These are phyloP conservation scores for Penicillium sp. DNA, from an alignment of 2,329 filamentous ascomycete species.

Conservation along the genomic window DNA sequence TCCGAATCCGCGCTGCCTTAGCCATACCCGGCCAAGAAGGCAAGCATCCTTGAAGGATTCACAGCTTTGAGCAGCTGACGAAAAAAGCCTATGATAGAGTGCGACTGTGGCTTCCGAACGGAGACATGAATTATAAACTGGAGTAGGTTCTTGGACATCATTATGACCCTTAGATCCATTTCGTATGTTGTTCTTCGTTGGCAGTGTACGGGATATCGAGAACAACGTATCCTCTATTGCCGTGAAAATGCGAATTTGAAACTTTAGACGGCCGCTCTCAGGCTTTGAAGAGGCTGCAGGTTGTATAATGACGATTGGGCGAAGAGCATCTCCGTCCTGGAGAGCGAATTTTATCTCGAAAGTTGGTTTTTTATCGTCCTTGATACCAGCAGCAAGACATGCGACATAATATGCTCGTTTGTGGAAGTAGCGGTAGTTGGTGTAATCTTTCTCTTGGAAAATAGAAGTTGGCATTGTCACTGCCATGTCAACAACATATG, in stretches of 20 bases:
- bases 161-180: conserved; percentile 49
- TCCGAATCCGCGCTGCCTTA: conserved; percentile 82
- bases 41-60: conserved; percentile 81
- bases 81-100: conserved; percentile 75
- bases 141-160: conserved; percentile 63
- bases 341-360: conserved; percentile 68
- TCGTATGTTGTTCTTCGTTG: conserved; percentile 72
- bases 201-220: conserved; percentile 70
- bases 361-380: conserved; percentile 58
- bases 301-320: conserved; percentile 67
- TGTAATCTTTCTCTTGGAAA: conserved; percentile 93
- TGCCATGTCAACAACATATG: conserved; percentile 75
- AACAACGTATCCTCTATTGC: conserved; percentile 74
- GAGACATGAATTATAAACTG: conserved; percentile 88
- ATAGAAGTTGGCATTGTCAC: conserved; percentile 79
- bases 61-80: conserved; percentile 71
- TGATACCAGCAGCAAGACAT: conserved; percentile 74
- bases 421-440: conserved; percentile 92
- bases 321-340: conserved; percentile 74
- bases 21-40: conserved; percentile 83
- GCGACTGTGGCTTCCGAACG: conserved; percentile 76
- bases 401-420: conserved; percentile 91
- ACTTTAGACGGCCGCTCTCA: conserved; percentile 50
- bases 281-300: conserved; percentile 37
- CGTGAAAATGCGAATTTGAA: conserved; percentile 76